These are phyloP conservation scores for Prototheca stagnorum DNA, from an alignment of 163 green algal genomes.

Conservation along the genomic window DNA sequence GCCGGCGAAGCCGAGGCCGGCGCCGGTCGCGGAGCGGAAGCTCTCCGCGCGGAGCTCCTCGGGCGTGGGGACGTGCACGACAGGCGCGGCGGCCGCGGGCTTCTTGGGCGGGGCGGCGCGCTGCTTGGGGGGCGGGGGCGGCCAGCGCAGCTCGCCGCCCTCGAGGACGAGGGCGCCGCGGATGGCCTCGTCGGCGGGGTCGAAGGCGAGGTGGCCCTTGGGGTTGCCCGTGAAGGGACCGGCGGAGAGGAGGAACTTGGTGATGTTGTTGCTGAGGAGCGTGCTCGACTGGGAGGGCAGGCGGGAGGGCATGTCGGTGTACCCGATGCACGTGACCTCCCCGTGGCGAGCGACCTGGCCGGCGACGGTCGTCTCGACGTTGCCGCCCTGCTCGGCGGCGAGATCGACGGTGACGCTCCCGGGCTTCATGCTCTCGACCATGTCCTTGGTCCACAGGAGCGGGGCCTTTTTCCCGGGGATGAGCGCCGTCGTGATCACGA, in stretches of 20 bases:
- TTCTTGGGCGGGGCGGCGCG: conserved; percentile 4
- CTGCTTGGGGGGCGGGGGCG: conserved; percentile 26
- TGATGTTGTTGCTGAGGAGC: conserved; percentile 85
- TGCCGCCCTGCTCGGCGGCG: conserved; percentile 72
- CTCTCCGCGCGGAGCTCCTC: conserved; percentile 19
- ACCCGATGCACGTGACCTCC: conserved; percentile 63
- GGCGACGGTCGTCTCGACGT: conserved; percentile 58
- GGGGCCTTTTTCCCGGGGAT: conserved; percentile 71
- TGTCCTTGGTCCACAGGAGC: conserved; percentile 56
- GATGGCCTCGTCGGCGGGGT: conserved; percentile 68
- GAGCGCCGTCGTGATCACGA: conserved; percentile 80
- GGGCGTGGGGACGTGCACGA: conserved; percentile 11
- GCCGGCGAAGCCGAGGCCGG: conserved; percentile 29
- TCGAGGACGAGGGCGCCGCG: conserved; percentile 59
- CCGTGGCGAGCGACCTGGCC: conserved; percentile 39
- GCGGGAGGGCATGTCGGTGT: conserved; percentile 72
- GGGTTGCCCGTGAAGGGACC: conserved; percentile 61
- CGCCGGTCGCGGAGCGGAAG: conserved; percentile 16
- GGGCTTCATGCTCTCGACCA: conserved; percentile 70
- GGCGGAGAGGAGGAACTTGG: conserved; percentile 75
- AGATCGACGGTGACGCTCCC: conserved; percentile 62
- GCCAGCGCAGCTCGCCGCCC: conserved; percentile 58
- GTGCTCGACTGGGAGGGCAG: conserved; percentile 64
- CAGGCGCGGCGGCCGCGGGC: conserved; percentile 3
- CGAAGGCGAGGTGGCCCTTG: conserved; percentile 66